Evolutionary conservation across 257 asterid genomes (phyloP).

Genomic region (Ajuga chamaepitys): DNA sequence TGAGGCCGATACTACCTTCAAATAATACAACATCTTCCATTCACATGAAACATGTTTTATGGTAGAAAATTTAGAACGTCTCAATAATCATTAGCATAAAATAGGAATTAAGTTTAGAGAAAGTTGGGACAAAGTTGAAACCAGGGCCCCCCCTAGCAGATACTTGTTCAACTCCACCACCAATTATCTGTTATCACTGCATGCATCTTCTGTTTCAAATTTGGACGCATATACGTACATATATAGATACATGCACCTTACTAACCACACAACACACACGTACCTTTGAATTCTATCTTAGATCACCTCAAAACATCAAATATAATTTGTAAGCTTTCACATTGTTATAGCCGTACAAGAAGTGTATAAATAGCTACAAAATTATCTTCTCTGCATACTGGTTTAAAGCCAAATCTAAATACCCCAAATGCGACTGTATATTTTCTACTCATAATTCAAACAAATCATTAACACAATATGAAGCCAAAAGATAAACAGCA

Average conservation of each 20-base stretch:
- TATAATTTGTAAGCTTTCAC: not conserved
- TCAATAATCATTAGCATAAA: no score
- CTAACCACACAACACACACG: not conserved
- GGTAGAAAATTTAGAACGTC: no score
- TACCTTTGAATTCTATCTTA: not conserved
- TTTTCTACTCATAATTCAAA: not conserved
- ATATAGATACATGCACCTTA: slow-evolving; percentile 14
- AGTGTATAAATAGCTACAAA: not conserved
- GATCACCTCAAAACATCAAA: not conserved
- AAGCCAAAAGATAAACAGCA: not conserved
- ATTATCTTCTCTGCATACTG: not conserved
- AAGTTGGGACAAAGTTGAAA: no score
- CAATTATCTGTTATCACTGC: slow-evolving; percentile 36
- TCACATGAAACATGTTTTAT: no score
- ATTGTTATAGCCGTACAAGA: not conserved
- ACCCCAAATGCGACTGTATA: not conserved
- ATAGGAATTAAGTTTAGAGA: no score
- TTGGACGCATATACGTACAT: slow-evolving; percentile 30
- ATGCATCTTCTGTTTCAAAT: slow-evolving; percentile 29
- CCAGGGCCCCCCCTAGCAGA: slow-evolving; percentile 28
- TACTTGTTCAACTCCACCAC: slow-evolving; percentile 13
- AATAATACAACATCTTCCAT: no score
- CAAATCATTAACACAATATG: not conserved
- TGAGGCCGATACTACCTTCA: no score
- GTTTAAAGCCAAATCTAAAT: not conserved